A percentile compares a stretch with the other conserved stretches of the same genome.
Evolutionary conservation across 2,329 filamentous ascomycete genomes (phyloP).

Genomic region (Penicillium thymicola): DNA sequence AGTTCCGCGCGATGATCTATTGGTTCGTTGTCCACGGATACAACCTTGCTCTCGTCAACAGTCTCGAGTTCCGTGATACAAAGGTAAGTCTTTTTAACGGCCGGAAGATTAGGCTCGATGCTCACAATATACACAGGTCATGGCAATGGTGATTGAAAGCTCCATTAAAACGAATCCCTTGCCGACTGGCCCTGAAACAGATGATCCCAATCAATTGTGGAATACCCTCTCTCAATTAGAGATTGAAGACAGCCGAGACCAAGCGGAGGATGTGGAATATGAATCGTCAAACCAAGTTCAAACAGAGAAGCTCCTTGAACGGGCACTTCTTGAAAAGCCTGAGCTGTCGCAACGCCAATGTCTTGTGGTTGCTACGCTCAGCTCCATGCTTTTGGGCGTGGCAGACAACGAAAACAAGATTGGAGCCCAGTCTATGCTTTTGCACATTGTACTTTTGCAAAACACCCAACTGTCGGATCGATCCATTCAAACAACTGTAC

Average conservation of each 20-base stretch:
- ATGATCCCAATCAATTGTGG: neutral
- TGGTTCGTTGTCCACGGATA: conserved; percentile 55
- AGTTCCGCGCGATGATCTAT: conserved; percentile 51
- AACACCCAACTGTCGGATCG: conserved; percentile 22
- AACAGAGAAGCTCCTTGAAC: neutral
- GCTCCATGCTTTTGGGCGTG: conserved; percentile 11
- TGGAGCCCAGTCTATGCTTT: conserved; percentile 14
- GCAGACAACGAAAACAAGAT: neutral
- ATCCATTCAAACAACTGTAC: neutral
- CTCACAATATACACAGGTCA: conserved; percentile 15
- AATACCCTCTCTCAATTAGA: neutral
- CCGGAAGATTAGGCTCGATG: neutral
- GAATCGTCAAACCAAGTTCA: neutral
- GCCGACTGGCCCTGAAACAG: neutral
- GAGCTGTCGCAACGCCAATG: conserved; percentile 23
- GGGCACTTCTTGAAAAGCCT: neutral
- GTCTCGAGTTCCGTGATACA: conserved; percentile 61
- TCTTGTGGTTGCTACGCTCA: conserved; percentile 16
- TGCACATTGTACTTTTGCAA: conserved; percentile 21
- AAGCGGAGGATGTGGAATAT: neutral
- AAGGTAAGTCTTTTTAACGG: conserved; percentile 46
- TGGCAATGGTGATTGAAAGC: conserved; percentile 21
- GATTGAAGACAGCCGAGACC: neutral
- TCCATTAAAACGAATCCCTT: conserved; percentile 2
- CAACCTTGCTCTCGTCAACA: conserved; percentile 63